Evolutionary conservation across 345 rosid genomes (phyloP).

Genomic region (Schrenkiella parvula): DNA sequence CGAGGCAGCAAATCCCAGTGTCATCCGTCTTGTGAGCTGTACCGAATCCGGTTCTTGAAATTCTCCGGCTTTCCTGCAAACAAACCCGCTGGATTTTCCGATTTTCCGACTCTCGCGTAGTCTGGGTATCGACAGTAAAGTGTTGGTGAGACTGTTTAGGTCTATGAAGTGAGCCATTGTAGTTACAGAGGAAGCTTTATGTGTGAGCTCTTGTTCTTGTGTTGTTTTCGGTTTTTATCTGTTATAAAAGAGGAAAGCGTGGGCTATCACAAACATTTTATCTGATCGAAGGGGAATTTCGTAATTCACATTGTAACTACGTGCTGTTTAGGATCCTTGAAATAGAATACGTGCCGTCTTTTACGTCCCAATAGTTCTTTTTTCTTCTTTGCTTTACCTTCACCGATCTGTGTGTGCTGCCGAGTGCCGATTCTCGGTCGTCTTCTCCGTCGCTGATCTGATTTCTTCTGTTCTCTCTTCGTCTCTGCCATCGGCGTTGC

Average conservation of each 20-base stretch:
- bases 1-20: slow-evolving; percentile 56
- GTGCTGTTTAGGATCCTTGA: background rate
- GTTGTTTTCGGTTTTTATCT: slow-evolving; percentile 6
- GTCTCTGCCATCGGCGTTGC: background rate
- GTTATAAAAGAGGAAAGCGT: slow-evolving; percentile 13
- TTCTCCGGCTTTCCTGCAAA: slow-evolving; percentile 31
- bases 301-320: background rate
- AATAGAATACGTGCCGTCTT: background rate
- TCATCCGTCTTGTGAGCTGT: slow-evolving; percentile 51
- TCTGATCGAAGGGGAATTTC: slow-evolving; percentile 14
- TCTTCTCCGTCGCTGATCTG: background rate
- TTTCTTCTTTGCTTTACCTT: background rate
- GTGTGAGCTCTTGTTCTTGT: background rate
- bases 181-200: background rate
- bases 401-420: background rate
- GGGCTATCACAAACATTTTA: slow-evolving; percentile 28
- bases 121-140: background rate
- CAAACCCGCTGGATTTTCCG: background rate
- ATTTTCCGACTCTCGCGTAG: background rate
- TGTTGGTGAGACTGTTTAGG: slow-evolving; percentile 22
- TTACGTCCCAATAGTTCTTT: background rate
- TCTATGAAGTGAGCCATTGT: slow-evolving; percentile 25
- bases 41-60: slow-evolving; percentile 31
- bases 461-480: background rate
- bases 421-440: background rate